These are phyloP conservation scores for Poteriospumella lacustris DNA, from an alignment of 108 stramenopile species.

Conservation along the genomic window DNA sequence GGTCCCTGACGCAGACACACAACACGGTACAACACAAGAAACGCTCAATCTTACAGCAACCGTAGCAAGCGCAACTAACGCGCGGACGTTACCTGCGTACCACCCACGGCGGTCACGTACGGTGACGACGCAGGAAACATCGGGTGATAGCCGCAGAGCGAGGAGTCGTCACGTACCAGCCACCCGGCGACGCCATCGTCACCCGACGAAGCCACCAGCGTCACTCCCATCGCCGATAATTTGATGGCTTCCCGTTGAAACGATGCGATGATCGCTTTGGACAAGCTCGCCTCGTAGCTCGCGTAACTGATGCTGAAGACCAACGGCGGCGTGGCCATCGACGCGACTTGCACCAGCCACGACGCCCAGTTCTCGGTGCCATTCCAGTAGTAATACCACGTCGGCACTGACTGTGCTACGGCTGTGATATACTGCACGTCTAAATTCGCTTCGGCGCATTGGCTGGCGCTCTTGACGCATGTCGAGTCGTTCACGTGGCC, in stretches of 20 bases:
- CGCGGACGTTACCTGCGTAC: conserved; percentile 31
- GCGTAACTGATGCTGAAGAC: conserved; percentile 28
- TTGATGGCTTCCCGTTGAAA: neutral
- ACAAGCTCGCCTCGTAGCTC: neutral
- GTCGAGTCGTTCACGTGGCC: conserved; percentile 5
- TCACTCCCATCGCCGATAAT: neutral
- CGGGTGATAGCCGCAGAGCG: conserved; percentile 32
- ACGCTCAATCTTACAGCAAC: neutral
- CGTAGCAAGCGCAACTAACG: neutral
- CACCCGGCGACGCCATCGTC: conserved; percentile 4
- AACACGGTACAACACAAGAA: neutral
- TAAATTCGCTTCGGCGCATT: conserved; percentile 25
- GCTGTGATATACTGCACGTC: conserved; percentile 25
- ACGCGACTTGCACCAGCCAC: conserved; percentile 26
- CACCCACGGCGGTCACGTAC: conserved; percentile 57
- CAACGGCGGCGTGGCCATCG: neutral
- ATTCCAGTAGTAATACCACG: conserved; percentile 14
- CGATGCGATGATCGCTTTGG: neutral
- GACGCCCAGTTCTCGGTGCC: conserved; percentile 24
- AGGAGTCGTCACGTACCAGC: neutral
- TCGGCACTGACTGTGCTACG: neutral
- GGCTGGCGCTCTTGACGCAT: neutral
- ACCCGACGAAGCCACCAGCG: neutral
- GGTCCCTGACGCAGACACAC: neutral
- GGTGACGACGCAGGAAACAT: conserved; percentile 57